Base-by-base conservation (phyloP, 2,329 filamentous ascomycete genomes). In the Venturia carpophila region DNA sequence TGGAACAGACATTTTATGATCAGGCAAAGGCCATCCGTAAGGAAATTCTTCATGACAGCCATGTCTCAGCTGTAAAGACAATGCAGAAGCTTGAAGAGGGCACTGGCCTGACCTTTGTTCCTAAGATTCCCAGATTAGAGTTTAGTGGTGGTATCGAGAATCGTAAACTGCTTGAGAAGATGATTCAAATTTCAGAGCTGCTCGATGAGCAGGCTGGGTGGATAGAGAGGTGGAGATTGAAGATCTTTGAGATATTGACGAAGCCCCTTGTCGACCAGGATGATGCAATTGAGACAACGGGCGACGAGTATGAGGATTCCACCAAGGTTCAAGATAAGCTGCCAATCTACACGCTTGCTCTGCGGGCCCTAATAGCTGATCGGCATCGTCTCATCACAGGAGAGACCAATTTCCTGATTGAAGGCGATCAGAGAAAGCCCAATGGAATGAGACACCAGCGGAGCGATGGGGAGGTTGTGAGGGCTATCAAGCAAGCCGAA, bases 291-390 rank as follows among this genome's bases (percentile, higher is more conserved):
- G 91, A 96, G 66, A 83, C 86, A 2, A 93, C 91, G 13, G 94
- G 94, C 30, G 88, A 97, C 66, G 94, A 97, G 73, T 94, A 96
- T 68, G 89, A 91, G 69, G 85, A 90, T 41, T 96, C 93, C 0
- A 91, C 92, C 0, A 90, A 90, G 73, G 83, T 88, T 58, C 93
- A 97, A 75, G 93, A 97, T 67, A 87, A 95, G 72, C 84, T 97
- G 52, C 90, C 93, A 75, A 90, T 90, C 7, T 96, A 95, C 71
- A 88, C 96, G 66, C 87, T 92, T 72, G 87, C 85, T 10, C 79
- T 97, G 37, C 84, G 91, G 66, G 85, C 89, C 0, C 81, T 88
- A 60, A 83, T 94, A 65, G 87, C 90, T 7, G 92, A 97, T 75
- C 86, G 93, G 15, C 85, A 88, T 68, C 85, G 88, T 68, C 85